Evolutionary conservation across 2,329 filamentous ascomycete species (phyloP), one percentile per base, ranked within the genome.

Genomic region (Colletotrichum spinosum): DNA sequence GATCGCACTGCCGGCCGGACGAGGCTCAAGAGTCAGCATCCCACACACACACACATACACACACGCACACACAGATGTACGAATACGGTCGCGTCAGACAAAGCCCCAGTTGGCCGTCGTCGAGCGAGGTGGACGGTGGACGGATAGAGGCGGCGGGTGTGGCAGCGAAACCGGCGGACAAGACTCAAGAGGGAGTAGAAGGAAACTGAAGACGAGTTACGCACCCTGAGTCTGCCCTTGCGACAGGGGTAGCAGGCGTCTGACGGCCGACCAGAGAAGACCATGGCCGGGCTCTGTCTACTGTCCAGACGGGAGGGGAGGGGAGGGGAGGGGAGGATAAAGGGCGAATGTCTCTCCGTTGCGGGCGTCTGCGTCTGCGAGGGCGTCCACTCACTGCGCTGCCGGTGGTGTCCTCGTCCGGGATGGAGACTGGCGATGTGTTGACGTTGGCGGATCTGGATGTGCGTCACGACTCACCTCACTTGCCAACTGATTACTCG

Each of bases 231-330:
- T 61, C 72, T 69, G 60, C 61, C 66, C 15, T 69, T 65, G 5
- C 72, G 72, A 66, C 72, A 74, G 39, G 71, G 63, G 48, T 69
- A 68, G 45, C 72, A 74, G 4, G 72, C 72, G 2, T 71, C 72
- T 34, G 72, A 74, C 7, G 72, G 72, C 12, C 68, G 69, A 38
- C 72, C 72, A 35, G 71, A 72, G 39, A 74, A 74, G 9, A 78
- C 72, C 71, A 74, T 71, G 74, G 13, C 58, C 13, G 35, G 39
- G 15, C 25, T 25, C 25, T 25, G 25, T 25, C 8, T 44, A 11
- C 15, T 55, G 12, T 25, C 6, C 42, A 8, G 39, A 45, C 17
- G 2, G 17, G 17, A 17, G 17, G 17, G 39, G 15, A 17, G 15
- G 15, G 15, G 15, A 17, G 15, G 15, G 15, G 15, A 17, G 15